phyloP scores from a whole-genome alignment of 2,329 filamentous ascomycete species.

The Stachybotrys elegans region DNA sequence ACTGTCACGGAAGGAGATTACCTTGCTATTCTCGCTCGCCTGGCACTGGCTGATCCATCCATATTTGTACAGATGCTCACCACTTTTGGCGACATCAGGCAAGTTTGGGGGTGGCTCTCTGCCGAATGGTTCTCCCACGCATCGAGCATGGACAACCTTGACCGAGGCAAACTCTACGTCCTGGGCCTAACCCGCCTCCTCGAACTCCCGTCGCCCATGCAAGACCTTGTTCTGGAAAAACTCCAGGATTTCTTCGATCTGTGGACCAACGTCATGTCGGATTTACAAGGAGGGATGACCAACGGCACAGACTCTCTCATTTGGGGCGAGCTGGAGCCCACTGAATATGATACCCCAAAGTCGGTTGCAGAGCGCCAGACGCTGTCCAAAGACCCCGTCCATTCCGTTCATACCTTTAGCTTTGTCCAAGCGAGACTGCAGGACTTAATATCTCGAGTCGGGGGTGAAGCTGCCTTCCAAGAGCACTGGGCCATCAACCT shows the following conservation, averaged over 20 bases:
- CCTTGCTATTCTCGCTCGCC: conserved; percentile 73
- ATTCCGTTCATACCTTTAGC: conserved; percentile 56
- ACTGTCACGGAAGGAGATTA: conserved; percentile 79
- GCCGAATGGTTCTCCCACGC: conserved; percentile 65
- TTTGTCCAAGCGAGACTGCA: conserved; percentile 62
- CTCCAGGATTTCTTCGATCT: conserved; percentile 71
- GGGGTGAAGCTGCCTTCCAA: conserved; percentile 63
- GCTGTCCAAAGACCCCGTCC: conserved; percentile 58
- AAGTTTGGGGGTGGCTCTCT: conserved; percentile 56
- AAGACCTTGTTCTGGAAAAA: conserved; percentile 51
- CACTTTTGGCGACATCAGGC: conserved; percentile 39
- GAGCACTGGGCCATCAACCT: conserved; percentile 68
- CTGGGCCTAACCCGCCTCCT: conserved; percentile 68
- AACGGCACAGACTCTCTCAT: conserved; percentile 49
- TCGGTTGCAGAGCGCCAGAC: conserved; percentile 49
- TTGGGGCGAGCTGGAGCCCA: conserved; percentile 33
- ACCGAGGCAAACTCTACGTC: conserved; percentile 66
- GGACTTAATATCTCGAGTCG: conserved; percentile 51
- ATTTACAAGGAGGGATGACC: conserved; percentile 57
- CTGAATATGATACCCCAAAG: conserved; percentile 53
- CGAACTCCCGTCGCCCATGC: conserved; percentile 54
- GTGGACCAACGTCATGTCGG: conserved; percentile 67
- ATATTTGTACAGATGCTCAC: conserved; percentile 58
- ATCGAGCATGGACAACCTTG: conserved; percentile 60
- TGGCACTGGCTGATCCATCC: conserved; percentile 67